phyloP scores from a whole-genome alignment of 208 protist genomes.

The Endotrypanum monterogeii region DNA sequence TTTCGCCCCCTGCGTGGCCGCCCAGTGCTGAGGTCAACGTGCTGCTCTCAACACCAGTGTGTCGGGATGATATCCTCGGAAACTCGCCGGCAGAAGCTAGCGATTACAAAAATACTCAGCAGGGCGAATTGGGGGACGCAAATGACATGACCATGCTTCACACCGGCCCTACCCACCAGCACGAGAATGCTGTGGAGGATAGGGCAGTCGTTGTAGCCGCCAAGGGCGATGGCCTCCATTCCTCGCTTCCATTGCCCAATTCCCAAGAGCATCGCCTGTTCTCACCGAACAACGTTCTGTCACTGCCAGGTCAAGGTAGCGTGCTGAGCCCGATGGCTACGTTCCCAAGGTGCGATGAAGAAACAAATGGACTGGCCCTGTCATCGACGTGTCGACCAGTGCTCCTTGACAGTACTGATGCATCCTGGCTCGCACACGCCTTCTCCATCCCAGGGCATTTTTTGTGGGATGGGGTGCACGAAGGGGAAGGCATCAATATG shows the following conservation, averaged over 20 bases:
- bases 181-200: not conserved
- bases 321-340: not conserved
- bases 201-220: not conserved
- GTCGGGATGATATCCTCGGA: slow-evolving; percentile 6
- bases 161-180: not conserved
- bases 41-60: not conserved
- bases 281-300: not conserved
- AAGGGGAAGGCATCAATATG: not conserved
- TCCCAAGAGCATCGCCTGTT: not conserved
- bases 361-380: not conserved
- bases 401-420: not conserved
- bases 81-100: not conserved
- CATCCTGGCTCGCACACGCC: not conserved
- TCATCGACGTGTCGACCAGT: not conserved
- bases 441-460: not conserved
- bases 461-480: slow-evolving; percentile 1
- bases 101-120: not conserved
- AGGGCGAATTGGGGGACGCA: not conserved
- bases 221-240: too few species aligned
- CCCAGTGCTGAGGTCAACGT: not conserved
- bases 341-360: not conserved
- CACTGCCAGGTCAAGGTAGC: not conserved
- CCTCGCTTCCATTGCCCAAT: not conserved
- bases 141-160: not conserved
- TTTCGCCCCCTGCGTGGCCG: not conserved